Percentiles rank a stretch among this genome's conserved stretches.
These are phyloP conservation scores for Silene latifolia DNA, from an alignment of 148 eudicot genomes.

Conservation along the genomic window DNA sequence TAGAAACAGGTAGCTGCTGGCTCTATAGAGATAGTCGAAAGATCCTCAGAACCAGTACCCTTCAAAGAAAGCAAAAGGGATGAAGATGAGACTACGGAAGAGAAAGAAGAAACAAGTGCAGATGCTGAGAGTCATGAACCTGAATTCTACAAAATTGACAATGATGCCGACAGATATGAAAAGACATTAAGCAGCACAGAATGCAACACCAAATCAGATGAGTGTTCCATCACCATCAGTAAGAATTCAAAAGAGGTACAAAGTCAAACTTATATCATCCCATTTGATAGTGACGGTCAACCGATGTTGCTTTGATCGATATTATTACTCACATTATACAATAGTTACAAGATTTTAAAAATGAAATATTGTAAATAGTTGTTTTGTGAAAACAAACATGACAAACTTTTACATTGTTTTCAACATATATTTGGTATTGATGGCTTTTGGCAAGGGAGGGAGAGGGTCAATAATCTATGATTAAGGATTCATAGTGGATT, in stretches of 20 bases:
- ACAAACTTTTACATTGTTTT: too few species aligned
- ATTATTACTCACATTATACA: neutral
- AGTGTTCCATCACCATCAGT: neutral
- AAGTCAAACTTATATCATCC: neutral
- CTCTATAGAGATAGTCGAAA: neutral
- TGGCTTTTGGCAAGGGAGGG: neutral
- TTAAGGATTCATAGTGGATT: neutral
- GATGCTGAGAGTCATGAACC: neutral
- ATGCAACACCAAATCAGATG: constrained; percentile 1
- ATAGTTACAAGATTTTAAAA: too few species aligned
- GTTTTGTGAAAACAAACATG: too few species aligned
- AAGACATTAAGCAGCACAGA: neutral
- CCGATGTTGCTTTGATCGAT: neutral
- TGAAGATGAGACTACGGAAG: neutral
- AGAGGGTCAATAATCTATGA: neutral
- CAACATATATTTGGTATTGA: too few species aligned
- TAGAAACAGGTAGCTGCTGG: neutral
- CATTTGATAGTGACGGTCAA: neutral
- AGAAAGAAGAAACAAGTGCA: neutral
- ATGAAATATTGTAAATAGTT: neutral
- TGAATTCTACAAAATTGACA: neutral
- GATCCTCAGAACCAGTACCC: neutral
- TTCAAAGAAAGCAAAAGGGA: neutral
- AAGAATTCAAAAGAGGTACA: neutral
- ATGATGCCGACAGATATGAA: neutral